Conservation (phyloP, 2,329 filamentous ascomycete species). For the Cyphellophora europaea region DNA sequence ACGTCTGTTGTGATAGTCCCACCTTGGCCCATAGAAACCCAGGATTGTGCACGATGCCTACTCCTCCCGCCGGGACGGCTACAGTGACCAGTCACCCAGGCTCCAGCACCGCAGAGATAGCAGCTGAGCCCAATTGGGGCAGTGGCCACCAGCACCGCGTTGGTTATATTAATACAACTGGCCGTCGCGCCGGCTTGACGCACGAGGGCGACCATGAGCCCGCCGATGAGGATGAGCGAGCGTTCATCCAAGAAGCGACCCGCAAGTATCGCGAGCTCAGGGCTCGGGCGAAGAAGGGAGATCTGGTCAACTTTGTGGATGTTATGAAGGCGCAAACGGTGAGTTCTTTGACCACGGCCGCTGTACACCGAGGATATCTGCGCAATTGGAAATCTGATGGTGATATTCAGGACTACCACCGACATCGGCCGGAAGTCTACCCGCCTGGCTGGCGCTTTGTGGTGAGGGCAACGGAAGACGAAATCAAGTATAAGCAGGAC, state of each 20-base stretch:
- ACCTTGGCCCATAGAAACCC: not conserved
- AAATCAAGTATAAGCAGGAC: constrained; percentile 37
- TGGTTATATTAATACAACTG: constrained; percentile 28
- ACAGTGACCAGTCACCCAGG: constrained; percentile 24
- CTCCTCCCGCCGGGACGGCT: not conserved
- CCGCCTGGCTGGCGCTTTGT: constrained; percentile 42
- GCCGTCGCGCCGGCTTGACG: constrained; percentile 30
- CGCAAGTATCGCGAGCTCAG: constrained; percentile 20
- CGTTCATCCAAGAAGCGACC: constrained; percentile 20
- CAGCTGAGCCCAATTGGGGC: constrained; percentile 35
- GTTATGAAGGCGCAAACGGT: constrained; percentile 21
- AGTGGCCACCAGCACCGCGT: constrained; percentile 29
- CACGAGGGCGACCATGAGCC: constrained; percentile 23
- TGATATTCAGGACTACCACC: constrained; percentile 31
- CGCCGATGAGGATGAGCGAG: constrained; percentile 14
- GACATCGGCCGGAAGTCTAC: constrained; percentile 33
- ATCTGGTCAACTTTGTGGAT: constrained; percentile 21
- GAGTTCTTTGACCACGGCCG: no score
- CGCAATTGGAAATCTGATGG: no score
- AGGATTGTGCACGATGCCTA: not conserved
- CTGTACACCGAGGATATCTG: no score
- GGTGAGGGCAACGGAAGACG: constrained; percentile 39
- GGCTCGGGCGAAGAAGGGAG: constrained; percentile 17
- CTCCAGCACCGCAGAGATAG: constrained; percentile 30
- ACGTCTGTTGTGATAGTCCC: not conserved